A percentile compares a stretch with the other conserved stretches of the same genome.
Evolutionary conservation across 345 rosid genomes (phyloP).

Genomic region (Pistacia integerrima): DNA sequence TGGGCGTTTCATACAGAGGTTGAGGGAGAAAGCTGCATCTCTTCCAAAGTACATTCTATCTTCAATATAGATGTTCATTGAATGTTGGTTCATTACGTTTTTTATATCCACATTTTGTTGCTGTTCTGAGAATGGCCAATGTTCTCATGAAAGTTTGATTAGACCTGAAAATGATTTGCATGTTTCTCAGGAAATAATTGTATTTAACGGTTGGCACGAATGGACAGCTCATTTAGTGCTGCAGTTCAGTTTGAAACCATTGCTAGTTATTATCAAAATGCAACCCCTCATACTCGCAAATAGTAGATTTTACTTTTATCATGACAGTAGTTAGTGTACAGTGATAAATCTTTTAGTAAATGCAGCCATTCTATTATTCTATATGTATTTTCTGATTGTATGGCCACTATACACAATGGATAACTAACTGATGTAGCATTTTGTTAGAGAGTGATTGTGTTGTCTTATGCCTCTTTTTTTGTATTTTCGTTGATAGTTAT

Average conservation of each 20-base stretch:
- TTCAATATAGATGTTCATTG: not conserved
- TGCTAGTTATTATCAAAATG: not conserved
- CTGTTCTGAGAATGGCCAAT: not conserved
- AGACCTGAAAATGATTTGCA: not conserved
- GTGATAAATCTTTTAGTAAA: not conserved
- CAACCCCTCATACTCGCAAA: not conserved
- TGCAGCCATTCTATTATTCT: not conserved
- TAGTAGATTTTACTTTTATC: not conserved
- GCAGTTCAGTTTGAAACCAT: not conserved
- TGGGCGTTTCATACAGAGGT: conserved; percentile 58
- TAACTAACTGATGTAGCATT: not conserved
- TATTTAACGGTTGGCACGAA: not conserved
- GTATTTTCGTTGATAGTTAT: not conserved
- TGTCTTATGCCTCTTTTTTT: not conserved
- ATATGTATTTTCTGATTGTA: not conserved
- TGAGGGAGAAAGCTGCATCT: conserved; percentile 54
- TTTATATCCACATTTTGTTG: not conserved
- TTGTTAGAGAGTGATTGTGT: not conserved
- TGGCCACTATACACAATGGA: not conserved
- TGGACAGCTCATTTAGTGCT: not conserved
- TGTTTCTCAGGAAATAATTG: not conserved
- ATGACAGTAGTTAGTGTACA: too few relatives aligned
- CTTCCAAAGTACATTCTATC: conserved; percentile 40
- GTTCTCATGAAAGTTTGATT: not conserved
- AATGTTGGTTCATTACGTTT: not conserved